These are phyloP conservation scores for Boletus pseudopeckii DNA, from an alignment of 768 basidiomycete genomes.

Conservation along the genomic window DNA sequence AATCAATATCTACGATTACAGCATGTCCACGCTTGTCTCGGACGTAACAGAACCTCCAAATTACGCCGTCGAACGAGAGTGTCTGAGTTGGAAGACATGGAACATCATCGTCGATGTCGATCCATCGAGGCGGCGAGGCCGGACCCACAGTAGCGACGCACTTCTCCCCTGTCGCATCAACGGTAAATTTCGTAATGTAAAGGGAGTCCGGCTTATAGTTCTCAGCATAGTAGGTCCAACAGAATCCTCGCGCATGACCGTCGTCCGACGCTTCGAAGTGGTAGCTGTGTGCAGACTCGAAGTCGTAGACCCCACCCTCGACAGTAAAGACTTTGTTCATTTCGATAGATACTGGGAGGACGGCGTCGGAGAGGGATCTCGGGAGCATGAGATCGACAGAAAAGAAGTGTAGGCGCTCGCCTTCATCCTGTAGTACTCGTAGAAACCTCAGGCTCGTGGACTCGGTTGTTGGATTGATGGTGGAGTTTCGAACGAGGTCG, in stretches of 20 bases:
- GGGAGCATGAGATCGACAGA: conserved; percentile 1
- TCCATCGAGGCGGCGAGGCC: background rate
- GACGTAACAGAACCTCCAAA: conserved; percentile 4
- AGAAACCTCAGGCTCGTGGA: background rate
- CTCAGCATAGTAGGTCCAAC: background rate
- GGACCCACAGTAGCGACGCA: conserved; percentile 1
- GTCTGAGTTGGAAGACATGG: background rate
- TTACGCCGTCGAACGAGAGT: background rate
- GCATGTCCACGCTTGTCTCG: background rate
- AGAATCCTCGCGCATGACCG: conserved; percentile 3
- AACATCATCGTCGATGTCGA: background rate
- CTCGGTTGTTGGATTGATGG: background rate
- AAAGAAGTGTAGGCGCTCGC: background rate
- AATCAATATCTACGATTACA: background rate
- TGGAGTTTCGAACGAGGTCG: conserved; percentile 3
- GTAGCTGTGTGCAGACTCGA: background rate
- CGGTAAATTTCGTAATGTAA: conserved; percentile 3
- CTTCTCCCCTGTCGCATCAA: background rate
- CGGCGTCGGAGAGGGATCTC: background rate
- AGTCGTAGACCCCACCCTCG: background rate
- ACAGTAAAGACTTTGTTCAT: background rate
- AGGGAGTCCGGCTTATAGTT: background rate
- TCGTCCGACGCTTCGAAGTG: conserved; percentile 2
- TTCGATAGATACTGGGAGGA: background rate
- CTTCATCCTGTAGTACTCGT: background rate